These are phyloP conservation scores for Musa acuminata DNA, from an alignment of 176 grass and related monocot species.

Conservation along the genomic window DNA sequence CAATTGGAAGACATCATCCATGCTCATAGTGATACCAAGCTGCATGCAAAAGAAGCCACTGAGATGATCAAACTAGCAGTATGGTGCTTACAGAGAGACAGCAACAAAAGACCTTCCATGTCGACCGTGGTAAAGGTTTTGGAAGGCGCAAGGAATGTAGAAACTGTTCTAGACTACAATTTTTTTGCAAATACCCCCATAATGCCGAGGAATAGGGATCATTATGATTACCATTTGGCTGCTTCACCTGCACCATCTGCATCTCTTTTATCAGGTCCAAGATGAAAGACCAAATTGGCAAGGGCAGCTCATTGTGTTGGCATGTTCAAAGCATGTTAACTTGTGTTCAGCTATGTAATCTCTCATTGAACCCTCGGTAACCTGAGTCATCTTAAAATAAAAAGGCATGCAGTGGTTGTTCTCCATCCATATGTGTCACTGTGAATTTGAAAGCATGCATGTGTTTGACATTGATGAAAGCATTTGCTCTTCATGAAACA, in stretches of 20 bases:
- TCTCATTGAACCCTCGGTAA: too few species aligned
- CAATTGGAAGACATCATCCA: constrained; percentile 31
- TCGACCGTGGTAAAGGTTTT: constrained; percentile 34
- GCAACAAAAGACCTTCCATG: constrained; percentile 39
- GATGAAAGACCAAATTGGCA: background rate
- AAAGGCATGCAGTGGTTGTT: too few species aligned
- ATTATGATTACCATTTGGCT: background rate
- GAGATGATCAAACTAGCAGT: constrained; percentile 41
- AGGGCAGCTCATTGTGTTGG: too few species aligned
- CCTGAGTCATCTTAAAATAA: too few species aligned
- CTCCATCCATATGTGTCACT: too few species aligned
- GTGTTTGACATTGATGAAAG: too few species aligned
- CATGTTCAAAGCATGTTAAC: too few species aligned
- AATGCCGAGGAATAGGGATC: background rate
- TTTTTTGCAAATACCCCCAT: constrained; percentile 13
- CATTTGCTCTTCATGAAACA: too few species aligned
- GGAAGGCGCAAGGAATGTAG: constrained; percentile 20
- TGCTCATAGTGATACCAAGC: background rate
- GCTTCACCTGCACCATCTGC: constrained; percentile 13
- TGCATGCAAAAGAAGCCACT: constrained; percentile 25
- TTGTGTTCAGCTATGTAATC: too few species aligned
- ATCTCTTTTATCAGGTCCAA: constrained; percentile 36
- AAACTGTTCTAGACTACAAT: constrained; percentile 25
- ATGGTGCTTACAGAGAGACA: constrained; percentile 55
- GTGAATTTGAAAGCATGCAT: too few species aligned